Conservation (phyloP, 164 flowering plant species). For the Piper longum region DNA sequence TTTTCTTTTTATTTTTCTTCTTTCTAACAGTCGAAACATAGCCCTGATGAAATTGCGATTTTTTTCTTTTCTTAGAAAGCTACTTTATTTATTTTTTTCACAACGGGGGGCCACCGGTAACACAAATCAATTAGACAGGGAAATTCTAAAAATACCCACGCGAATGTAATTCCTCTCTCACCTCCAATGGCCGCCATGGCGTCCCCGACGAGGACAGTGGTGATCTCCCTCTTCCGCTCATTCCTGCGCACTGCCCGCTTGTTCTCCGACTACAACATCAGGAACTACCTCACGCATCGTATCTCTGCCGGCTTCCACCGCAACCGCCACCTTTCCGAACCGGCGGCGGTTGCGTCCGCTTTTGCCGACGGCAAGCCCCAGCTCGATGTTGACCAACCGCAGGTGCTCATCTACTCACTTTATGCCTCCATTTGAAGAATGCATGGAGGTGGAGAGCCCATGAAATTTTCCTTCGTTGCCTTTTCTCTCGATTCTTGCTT, state of each 20-base stretch:
- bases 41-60: too few relatives aligned
- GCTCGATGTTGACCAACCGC: conserved; percentile 52
- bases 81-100: too few relatives aligned
- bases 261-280: conserved; percentile 68
- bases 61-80: too few relatives aligned
- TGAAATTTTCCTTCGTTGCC: conserved; percentile 1
- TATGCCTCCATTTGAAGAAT: conserved; percentile 49
- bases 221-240: conserved; percentile 13
- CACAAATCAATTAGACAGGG: too few relatives aligned
- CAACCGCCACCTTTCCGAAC: conserved; percentile 34
- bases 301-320: conserved; percentile 53
- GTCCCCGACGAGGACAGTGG: conserved; percentile 8
- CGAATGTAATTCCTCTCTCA: too few relatives aligned
- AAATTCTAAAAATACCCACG: too few relatives aligned
- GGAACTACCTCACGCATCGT: conserved; percentile 65
- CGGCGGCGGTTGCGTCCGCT: conserved; percentile 28
- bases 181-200: too few relatives aligned
- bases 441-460: conserved; percentile 33
- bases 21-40: too few relatives aligned
- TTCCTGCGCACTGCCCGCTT: conserved; percentile 43
- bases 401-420: conserved; percentile 49
- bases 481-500: not conserved
- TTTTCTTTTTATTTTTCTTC: too few relatives aligned
- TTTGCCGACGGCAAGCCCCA: conserved; percentile 46
- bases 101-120: too few relatives aligned